Base-by-base conservation (phyloP, 2,329 filamentous ascomycete species). In the Chaetomium olivaceum region DNA sequence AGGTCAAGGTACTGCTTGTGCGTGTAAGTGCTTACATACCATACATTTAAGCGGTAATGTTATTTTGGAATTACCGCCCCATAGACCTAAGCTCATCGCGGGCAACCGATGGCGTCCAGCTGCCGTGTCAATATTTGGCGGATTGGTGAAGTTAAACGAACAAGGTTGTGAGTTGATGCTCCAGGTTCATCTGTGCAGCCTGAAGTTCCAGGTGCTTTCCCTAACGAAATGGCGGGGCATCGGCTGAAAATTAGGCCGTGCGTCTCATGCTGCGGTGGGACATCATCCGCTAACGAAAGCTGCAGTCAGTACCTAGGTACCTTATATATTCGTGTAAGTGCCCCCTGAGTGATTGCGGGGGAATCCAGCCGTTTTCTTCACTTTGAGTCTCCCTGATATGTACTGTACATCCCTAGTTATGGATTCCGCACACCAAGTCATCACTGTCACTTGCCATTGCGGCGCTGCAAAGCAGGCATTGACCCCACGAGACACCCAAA, bases 381-480 rank as follows among this genome's bases (percentile, higher is more conserved):
- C 9, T 33, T 33, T 33, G n/a, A n/a, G n/a, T n/a, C n/a, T n/a
- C n/a, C 9, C 31, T 36, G 23, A 29, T n/a, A n/a, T n/a, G n/a
- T n/a, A 29, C 27, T n/a, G 27, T 29, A 29, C 27, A 29, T 29
- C 3, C 27, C 27, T 29, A 59, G 27, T 23, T 21, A 66, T 66
- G 64, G 60, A 31, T 1, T 7, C 55, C 23, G 7, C n/a, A 12
- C n/a, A 39, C 14, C 43, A 48, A 63, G 0, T 75, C 78, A 33
- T 70, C 76, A 58, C 60, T 21, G 69, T 72, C 27, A 67, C 71
- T 1, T 74, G 72, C 64, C 71, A 71, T 60, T 74, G 72, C 56
- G 67, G 69, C 14, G 36, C 61, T 21, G 66, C 61, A 43, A 67
- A 33, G 51, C 69, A 68, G 61, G 54, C 50, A 6, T 43, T 71